Percentiles rank a stretch among this genome's conserved stretches.
These are phyloP conservation scores for Podila epicladia DNA, from an alignment of 192 early-diverging fungal genomes.

Conservation along the genomic window DNA sequence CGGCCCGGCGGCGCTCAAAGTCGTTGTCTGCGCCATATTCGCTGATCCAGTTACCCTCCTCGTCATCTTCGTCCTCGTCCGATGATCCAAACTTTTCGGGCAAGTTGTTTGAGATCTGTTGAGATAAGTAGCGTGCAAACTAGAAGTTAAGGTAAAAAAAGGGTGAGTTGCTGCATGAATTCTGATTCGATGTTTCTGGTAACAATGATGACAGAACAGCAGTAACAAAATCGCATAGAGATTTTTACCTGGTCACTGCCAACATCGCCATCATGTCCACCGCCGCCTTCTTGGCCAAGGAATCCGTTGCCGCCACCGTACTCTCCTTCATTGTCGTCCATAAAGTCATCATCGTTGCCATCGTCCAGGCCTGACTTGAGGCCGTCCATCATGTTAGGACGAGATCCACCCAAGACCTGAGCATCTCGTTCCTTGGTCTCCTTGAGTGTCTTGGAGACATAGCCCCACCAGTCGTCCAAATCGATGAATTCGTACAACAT, in stretches of 20 bases:
- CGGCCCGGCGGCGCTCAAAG: constrained; percentile 40
- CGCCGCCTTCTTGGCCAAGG: constrained; percentile 58
- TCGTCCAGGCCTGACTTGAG: constrained; percentile 47
- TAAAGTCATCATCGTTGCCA: constrained; percentile 61
- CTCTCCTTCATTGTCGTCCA: constrained; percentile 62
- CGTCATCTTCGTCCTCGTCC: constrained; percentile 69
- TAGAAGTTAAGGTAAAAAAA: constrained; percentile 21
- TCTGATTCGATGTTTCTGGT: neutral
- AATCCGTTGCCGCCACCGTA: constrained; percentile 64
- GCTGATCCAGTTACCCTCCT: constrained; percentile 62
- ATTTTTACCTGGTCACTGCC: constrained; percentile 68
- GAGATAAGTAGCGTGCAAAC: constrained; percentile 77
- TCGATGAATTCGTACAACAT: constrained; percentile 55
- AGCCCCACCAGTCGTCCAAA: constrained; percentile 62
- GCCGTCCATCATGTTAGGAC: constrained; percentile 58
- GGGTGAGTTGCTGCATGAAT: neutral
- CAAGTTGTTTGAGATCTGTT: constrained; percentile 74
- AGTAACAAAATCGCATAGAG: neutral
- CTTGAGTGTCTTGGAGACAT: constrained; percentile 58
- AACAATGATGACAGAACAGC: neutral
- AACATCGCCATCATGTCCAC: constrained; percentile 65
- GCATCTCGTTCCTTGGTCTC: constrained; percentile 57
- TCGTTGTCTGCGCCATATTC: constrained; percentile 48
- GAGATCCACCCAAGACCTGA: constrained; percentile 57
- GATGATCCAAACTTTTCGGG: constrained; percentile 75